Evolutionary conservation across 495 filamentous ascomycete species (phyloP).

Genomic region (Podospora pseudocomata): DNA sequence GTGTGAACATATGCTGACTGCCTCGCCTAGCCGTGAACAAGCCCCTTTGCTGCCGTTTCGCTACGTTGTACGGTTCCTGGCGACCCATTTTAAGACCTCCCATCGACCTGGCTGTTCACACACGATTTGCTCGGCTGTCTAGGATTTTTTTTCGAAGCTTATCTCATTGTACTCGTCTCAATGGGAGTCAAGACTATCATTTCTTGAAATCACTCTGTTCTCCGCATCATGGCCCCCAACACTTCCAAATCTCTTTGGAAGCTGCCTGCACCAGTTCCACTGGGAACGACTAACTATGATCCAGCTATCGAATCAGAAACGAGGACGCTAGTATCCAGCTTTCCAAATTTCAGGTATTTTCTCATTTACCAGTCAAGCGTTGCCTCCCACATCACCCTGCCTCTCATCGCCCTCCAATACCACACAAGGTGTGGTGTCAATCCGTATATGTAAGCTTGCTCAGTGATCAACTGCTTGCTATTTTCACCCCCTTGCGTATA

Average conservation of each 20-base stretch:
- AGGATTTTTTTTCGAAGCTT: neutral
- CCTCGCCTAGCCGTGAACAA: neutral
- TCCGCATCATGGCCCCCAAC: neutral
- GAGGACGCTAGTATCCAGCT: neutral
- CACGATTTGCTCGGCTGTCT: neutral
- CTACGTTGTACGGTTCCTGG: constrained; percentile 9
- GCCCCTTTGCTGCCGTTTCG: constrained; percentile 3
- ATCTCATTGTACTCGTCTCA: too few relatives aligned
- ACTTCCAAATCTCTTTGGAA: neutral
- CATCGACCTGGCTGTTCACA: neutral
- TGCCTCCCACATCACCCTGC: neutral
- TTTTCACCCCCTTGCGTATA: neutral
- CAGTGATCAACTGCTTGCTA: neutral
- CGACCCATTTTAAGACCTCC: neutral
- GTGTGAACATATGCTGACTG: neutral
- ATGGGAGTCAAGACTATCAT: neutral
- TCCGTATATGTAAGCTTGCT: neutral
- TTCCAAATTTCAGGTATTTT: neutral
- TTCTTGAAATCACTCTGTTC: neutral
- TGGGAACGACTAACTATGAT: neutral
- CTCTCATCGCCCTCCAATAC: neutral
- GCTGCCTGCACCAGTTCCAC: neutral
- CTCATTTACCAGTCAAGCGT: too few relatives aligned
- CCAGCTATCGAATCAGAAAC: neutral
- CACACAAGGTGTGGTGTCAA: neutral